phyloP scores from a whole-genome alignment of 2,329 filamentous ascomycete genomes.

The Neurospora crassa region DNA sequence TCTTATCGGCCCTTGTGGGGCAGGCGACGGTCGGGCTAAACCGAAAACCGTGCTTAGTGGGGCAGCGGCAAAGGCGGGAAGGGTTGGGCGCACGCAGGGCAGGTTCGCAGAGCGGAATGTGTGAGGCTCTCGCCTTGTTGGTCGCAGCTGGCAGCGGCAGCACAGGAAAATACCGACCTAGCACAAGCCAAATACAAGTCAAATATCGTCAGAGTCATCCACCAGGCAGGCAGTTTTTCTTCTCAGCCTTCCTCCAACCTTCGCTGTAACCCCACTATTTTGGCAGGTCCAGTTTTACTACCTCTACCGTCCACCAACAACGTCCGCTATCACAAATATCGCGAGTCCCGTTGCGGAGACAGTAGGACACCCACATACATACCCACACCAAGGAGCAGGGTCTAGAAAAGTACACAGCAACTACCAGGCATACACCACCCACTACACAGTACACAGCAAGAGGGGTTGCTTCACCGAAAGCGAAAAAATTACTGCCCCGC shows the following conservation, averaged over 20 bases:
- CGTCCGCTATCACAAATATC: not conserved
- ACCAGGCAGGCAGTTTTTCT: no score
- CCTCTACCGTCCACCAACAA: not conserved
- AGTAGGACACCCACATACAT: not conserved
- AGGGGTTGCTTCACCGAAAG: slow-evolving; percentile 9
- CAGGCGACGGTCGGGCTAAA: slow-evolving; percentile 2
- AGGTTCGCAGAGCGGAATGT: not conserved
- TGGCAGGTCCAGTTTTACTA: not conserved
- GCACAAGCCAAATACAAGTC: not conserved
- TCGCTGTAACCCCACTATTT: not conserved
- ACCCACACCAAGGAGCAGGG: not conserved
- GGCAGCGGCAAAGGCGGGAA: slow-evolving; percentile 1
- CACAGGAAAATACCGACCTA: slow-evolving; percentile 14
- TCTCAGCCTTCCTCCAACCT: not conserved
- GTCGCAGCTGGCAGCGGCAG: slow-evolving; percentile 7
- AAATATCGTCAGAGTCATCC: not conserved
- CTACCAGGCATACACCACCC: not conserved
- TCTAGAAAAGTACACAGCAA: not conserved
- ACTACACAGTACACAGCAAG: not conserved
- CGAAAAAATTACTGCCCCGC: slow-evolving; percentile 18
- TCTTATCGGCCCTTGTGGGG: slow-evolving; percentile 13
- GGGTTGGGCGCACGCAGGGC: not conserved
- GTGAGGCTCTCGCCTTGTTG: not conserved
- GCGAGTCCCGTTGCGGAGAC: not conserved
- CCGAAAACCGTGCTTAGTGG: slow-evolving; percentile 1